These are phyloP conservation scores for Tylopilus sp. DNA, from an alignment of 1,284 basidiomycete species.

Conservation along the genomic window DNA sequence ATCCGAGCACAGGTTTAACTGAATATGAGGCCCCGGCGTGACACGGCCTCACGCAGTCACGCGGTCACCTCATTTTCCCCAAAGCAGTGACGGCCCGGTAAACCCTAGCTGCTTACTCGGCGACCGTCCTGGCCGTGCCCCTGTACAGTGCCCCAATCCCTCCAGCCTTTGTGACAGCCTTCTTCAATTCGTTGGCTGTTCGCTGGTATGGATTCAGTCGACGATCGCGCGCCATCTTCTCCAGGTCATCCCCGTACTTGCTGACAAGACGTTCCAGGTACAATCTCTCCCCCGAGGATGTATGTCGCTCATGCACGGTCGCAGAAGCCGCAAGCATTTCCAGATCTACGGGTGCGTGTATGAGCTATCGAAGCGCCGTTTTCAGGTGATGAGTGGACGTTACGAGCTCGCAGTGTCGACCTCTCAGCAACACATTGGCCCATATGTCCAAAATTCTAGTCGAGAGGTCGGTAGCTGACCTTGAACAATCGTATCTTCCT, in stretches of 20 bases:
- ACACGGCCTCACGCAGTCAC: constrained; percentile 21
- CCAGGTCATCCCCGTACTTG: constrained; percentile 72
- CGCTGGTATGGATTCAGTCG: constrained; percentile 83
- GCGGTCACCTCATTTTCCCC: constrained; percentile 26
- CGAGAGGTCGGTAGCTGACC: constrained; percentile 32
- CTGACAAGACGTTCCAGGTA: constrained; percentile 69
- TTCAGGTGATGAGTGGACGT: not conserved
- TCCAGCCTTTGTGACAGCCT: constrained; percentile 56
- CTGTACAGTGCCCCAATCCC: constrained; percentile 22
- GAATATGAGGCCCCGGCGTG: constrained; percentile 25
- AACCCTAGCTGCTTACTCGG: constrained; percentile 11
- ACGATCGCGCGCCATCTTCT: constrained; percentile 77
- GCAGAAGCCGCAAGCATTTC: constrained; percentile 44
- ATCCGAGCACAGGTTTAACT: constrained; percentile 30
- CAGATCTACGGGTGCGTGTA: constrained; percentile 36
- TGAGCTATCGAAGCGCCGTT: constrained; percentile 10
- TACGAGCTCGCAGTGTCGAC: constrained; percentile 1
- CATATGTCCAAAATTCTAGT: not conserved
- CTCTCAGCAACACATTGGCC: not conserved
- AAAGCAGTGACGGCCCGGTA: no score
- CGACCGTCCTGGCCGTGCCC: constrained; percentile 1
- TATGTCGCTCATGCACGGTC: constrained; percentile 53
- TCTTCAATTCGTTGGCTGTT: constrained; percentile 77
- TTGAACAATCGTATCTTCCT: constrained; percentile 26
- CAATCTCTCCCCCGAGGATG: constrained; percentile 65